These are phyloP conservation scores for Pichia pseudocactophila DNA, from an alignment of 805 yeast species.

Conservation along the genomic window DNA sequence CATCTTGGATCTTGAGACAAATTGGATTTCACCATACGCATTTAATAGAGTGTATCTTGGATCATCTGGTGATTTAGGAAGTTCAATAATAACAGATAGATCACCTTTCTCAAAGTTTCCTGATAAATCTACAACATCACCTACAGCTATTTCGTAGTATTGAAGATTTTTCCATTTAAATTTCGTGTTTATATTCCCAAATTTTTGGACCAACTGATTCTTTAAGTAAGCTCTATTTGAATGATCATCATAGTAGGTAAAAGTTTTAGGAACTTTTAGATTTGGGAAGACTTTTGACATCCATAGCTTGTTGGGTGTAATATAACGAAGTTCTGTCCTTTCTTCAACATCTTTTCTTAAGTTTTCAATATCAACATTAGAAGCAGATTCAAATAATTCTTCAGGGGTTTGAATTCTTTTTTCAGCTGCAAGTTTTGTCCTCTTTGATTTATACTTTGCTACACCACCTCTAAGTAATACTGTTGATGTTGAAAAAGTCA, in stretches of 20 bases:
- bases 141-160: constrained; percentile 32
- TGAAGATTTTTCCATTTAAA: constrained; percentile 18
- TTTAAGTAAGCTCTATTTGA: constrained; percentile 11
- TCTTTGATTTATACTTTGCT: constrained; percentile 6
- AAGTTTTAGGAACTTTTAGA: constrained; percentile 10
- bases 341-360: constrained; percentile 16
- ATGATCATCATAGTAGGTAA: constrained; percentile 14
- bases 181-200: constrained; percentile 11
- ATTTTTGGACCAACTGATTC: constrained; percentile 11
- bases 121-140: constrained; percentile 55
- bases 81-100: constrained; percentile 44
- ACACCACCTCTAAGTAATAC: constrained; percentile 1
- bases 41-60: constrained; percentile 50
- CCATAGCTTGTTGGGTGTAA: constrained; percentile 27
- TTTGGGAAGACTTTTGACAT: constrained; percentile 10
- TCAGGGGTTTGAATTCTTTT: constrained; percentile 25
- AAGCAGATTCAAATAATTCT: constrained; percentile 21
- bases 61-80: constrained; percentile 42
- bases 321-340: constrained; percentile 20
- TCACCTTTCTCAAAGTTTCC: constrained; percentile 34
- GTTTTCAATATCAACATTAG: constrained; percentile 22
- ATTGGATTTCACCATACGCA: constrained; percentile 47
- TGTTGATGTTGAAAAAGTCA: constrained; percentile 5
- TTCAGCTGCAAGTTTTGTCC: neutral
- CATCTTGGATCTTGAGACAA: constrained; percentile 37